Conservation (phyloP, 1,284 basidiomycete species). For the Fistulina hepatica region DNA sequence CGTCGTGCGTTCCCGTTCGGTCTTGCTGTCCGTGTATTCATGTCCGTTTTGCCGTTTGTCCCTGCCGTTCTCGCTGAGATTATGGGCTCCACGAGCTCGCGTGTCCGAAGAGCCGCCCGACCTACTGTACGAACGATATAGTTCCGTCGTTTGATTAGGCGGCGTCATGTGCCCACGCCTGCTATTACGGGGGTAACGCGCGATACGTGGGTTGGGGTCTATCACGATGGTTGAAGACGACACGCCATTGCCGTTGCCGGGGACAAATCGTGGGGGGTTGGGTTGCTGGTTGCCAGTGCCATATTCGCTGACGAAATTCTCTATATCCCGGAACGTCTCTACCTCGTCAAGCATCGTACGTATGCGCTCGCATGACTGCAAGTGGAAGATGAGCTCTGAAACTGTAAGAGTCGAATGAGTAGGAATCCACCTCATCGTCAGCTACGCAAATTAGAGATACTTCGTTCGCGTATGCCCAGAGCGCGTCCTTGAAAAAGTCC, state of each 20-base stretch:
- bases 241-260: not conserved
- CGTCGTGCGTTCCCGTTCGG: no score
- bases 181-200: not conserved
- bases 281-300: constrained; percentile 54
- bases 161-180: no score
- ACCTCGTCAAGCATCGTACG: constrained; percentile 51
- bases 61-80: no score
- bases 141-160: no score
- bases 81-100: no score
- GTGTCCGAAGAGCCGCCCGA: no score
- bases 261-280: constrained; percentile 43
- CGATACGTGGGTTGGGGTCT: not conserved
- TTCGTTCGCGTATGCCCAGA: constrained; percentile 74
- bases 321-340: constrained; percentile 49
- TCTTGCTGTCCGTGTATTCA: no score
- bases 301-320: constrained; percentile 49
- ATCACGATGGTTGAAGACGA: not conserved
- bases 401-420: not conserved
- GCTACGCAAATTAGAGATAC: constrained; percentile 70
- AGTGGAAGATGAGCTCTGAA: not conserved
- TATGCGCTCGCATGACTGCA: constrained; percentile 56
- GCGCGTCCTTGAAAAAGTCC: constrained; percentile 65
- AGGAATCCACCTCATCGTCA: constrained; percentile 57
- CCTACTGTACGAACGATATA: no score
- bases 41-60: no score